A percentile compares a stretch with the other conserved stretches of the same genome.
Evolutionary conservation across 163 green algal genomes (phyloP).

Genomic region (Trebouxiophyceae sp.): DNA sequence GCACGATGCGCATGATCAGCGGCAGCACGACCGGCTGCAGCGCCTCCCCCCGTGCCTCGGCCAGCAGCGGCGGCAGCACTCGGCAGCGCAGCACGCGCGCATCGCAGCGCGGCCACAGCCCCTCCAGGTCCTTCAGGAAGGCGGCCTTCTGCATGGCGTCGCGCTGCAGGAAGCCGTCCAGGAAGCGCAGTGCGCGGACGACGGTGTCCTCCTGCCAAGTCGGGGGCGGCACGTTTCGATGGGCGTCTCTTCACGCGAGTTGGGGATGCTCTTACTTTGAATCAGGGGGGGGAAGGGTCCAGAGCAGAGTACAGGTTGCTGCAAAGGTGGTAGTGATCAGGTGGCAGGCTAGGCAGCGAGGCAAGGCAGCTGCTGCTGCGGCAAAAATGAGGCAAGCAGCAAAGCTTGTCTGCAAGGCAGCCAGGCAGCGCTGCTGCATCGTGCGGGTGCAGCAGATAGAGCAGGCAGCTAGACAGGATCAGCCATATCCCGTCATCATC

Average conservation of each 20-base stretch:
- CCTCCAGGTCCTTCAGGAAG: constrained; percentile 61
- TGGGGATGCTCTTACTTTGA: too few species aligned
- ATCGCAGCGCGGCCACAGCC: constrained; percentile 59
- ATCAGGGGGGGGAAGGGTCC: too few species aligned
- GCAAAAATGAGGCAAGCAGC: too few species aligned
- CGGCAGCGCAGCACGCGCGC: constrained; percentile 54
- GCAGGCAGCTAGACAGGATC: not conserved
- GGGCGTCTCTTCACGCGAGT: too few species aligned
- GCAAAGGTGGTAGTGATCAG: too few species aligned
- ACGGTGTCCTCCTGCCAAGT: constrained; percentile 47
- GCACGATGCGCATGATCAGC: constrained; percentile 43
- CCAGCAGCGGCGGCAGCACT: constrained; percentile 70
- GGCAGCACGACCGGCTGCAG: constrained; percentile 60
- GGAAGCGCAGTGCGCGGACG: constrained; percentile 61
- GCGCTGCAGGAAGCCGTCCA: constrained; percentile 66
- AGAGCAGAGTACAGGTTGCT: too few species aligned
- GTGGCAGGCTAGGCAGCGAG: too few species aligned
- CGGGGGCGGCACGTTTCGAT: not conserved
- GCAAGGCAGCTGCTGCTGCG: too few species aligned
- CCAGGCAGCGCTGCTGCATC: too few species aligned
- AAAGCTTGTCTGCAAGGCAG: not conserved
- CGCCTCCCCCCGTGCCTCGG: constrained; percentile 49
- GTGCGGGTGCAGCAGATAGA: too few species aligned
- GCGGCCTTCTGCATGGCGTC: constrained; percentile 49
- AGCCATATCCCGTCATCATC: not conserved